Evolutionary conservation across 2,329 filamentous ascomycete species (phyloP), one percentile per base, ranked within the genome.

Genomic region (Fusarium sp.): DNA sequence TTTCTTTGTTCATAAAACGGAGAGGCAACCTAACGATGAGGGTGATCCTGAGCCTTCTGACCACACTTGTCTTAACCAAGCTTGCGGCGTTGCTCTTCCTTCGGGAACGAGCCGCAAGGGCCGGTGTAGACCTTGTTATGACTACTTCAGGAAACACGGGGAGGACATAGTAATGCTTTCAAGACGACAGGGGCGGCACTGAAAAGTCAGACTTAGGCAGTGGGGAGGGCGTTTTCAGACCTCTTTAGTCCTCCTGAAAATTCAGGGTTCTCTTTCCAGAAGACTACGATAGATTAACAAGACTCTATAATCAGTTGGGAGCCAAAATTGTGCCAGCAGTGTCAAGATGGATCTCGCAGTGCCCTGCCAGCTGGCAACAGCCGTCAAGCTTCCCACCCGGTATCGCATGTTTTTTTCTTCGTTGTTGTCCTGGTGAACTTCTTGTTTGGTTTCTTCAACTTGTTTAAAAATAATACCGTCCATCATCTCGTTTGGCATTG

Each of bases 361-460:
- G 40, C n/a, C 6, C 44, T 62, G 67, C 38, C 65, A 70, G 56
- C 53, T 73, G 70, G 4, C 20, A 49, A 27, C 49, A 58, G 22
- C 66, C 66, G 70, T n/a, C 62, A 59, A 60, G 10, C 5, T 38
- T 35, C 58, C n/a, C 36, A 46, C 11, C 20, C 10, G 12, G 49
- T 24, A 40, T n/a, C 16, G 16, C 9, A 40, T 59, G 49, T 6
- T 16, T 36, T 36, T 22, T 20, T 3, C 31, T 36, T 12, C 17
- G 56, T 61, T 68, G 63, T 73, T 69, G 14, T 44, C 53, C 7
- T 5, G 17, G 17, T 51, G 16, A 51, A 27, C 35, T 56, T 3
- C 14, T 7, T n/a, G 27, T 64, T 10, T 8, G 27, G 31, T 20
- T 31, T 17, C 17, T 51, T n/a, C 6, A 17, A 31, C 17, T n/a